Evolutionary conservation across 2,329 filamentous ascomycete species (phyloP).

Genomic region (Ophiosphaerella korrae): DNA sequence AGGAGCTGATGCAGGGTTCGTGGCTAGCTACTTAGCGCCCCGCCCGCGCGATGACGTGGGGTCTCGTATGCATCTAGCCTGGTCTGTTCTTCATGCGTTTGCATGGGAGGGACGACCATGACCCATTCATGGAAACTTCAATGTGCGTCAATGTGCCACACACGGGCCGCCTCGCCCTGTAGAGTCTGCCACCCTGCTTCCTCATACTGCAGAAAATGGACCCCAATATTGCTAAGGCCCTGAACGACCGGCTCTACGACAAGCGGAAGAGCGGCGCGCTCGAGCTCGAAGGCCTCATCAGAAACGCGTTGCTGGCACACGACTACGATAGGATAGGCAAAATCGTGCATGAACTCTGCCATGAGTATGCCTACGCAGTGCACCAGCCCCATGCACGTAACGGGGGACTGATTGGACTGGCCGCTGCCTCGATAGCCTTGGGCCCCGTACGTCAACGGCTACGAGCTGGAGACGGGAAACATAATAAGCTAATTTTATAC

Average conservation of each 20-base stretch:
- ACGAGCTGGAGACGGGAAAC: background rate
- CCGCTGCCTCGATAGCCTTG: constrained; percentile 92
- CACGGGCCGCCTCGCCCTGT: constrained; percentile 20
- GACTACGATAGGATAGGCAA: constrained; percentile 81
- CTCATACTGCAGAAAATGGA: constrained; percentile 67
- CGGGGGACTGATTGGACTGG: constrained; percentile 92
- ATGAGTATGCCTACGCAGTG: constrained; percentile 96
- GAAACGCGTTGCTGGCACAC: constrained; percentile 76
- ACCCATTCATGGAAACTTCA: background rate
- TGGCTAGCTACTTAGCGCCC: too few species aligned
- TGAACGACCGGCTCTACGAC: constrained; percentile 99
- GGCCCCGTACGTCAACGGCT: constrained; percentile 71
- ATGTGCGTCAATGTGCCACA: too few species aligned
- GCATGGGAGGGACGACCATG: background rate
- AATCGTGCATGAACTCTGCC: constrained; percentile 94
- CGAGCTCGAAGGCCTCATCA: constrained; percentile 89
- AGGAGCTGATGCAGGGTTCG: too few species aligned
- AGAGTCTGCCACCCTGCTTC: constrained; percentile 17
- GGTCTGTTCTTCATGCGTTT: too few species aligned
- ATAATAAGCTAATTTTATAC: constrained; percentile 17
- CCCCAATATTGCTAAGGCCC: constrained; percentile 80
- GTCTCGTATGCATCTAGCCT: too few species aligned
- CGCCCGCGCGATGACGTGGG: too few species aligned
- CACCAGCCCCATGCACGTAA: constrained; percentile 96
- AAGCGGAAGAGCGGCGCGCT: constrained; percentile 95